Evolutionary conservation across 352 stramenopile species (phyloP).

Genomic region (Peronospora belbahrii): DNA sequence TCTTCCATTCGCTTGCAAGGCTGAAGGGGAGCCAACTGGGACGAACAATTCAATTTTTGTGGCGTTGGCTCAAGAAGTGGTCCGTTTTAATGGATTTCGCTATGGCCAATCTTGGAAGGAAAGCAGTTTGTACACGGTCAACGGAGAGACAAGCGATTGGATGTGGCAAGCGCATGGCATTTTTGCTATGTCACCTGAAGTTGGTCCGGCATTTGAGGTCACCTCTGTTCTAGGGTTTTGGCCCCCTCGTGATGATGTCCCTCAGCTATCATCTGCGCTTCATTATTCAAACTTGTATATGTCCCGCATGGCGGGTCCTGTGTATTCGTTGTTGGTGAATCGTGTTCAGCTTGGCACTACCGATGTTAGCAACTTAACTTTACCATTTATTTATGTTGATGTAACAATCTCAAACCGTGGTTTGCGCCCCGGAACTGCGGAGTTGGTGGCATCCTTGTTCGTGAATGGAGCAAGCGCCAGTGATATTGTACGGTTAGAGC

Average conservation of each 20-base stretch:
- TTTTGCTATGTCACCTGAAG: constrained; percentile 80
- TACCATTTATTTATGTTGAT: constrained; percentile 19
- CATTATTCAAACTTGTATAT: constrained; percentile 70
- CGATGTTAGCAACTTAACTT: not conserved
- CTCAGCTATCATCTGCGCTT: constrained; percentile 49
- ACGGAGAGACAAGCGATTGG: constrained; percentile 84
- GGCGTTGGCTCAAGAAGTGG: constrained; percentile 57
- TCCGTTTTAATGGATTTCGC: constrained; percentile 59
- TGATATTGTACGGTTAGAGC: constrained; percentile 14
- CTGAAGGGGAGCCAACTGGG: constrained; percentile 32
- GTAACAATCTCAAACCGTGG: constrained; percentile 34
- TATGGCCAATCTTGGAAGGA: constrained; percentile 80
- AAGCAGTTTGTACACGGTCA: constrained; percentile 81
- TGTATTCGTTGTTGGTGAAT: constrained; percentile 48
- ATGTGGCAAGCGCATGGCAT: constrained; percentile 77
- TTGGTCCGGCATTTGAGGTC: constrained; percentile 53
- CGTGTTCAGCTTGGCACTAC: constrained; percentile 8
- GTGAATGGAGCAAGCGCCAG: constrained; percentile 31
- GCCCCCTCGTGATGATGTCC: constrained; percentile 45
- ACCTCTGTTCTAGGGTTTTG: constrained; percentile 48
- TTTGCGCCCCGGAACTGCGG: constrained; percentile 23
- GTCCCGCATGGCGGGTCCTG: constrained; percentile 39
- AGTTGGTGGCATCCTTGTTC: constrained; percentile 32
- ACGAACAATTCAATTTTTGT: constrained; percentile 38
- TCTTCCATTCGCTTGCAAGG: constrained; percentile 73